phyloP scores from a whole-genome alignment of 2,329 filamentous ascomycete genomes.

The Pseudodiploospora longispora region DNA sequence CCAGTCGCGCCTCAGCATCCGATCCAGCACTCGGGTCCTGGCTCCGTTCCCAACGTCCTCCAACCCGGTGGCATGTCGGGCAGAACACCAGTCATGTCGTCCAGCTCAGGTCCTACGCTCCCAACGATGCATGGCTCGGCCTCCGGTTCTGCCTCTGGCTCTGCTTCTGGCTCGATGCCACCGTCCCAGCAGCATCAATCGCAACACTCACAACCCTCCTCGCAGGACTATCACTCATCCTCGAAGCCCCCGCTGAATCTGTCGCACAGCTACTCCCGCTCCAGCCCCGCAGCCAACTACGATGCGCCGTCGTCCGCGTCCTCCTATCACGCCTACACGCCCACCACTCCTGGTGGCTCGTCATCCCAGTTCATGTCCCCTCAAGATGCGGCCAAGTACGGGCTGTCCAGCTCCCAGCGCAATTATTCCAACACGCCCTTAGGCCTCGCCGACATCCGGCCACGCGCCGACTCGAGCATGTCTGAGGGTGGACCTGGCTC shows the following conservation, averaged over 20 bases:
- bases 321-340: constrained; percentile 47
- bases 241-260: constrained; percentile 58
- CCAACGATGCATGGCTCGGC: constrained; percentile 36
- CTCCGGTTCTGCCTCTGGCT: constrained; percentile 14
- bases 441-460: constrained; percentile 84
- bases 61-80: constrained; percentile 44
- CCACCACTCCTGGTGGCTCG: constrained; percentile 55
- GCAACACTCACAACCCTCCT: constrained; percentile 25
- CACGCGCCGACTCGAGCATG: constrained; percentile 73
- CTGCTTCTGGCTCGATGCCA: constrained; percentile 26
- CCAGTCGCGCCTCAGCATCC: constrained; percentile 24
- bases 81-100: constrained; percentile 27
- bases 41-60: constrained; percentile 48
- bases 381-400: constrained; percentile 44
- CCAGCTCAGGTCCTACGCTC: constrained; percentile 37
- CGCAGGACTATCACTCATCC: constrained; percentile 53
- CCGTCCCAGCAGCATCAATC: constrained; percentile 22
- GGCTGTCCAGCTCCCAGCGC: constrained; percentile 49
- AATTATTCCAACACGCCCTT: constrained; percentile 76
- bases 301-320: constrained; percentile 47
- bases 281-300: constrained; percentile 63
- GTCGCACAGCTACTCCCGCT: constrained; percentile 73
- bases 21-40: constrained; percentile 29
- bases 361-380: constrained; percentile 59
- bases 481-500: constrained; percentile 61